Evolutionary conservation across 768 basidiomycete species (phyloP), one percentile per base, ranked within the genome.

Genomic region (Gymnopilus dilepis): DNA sequence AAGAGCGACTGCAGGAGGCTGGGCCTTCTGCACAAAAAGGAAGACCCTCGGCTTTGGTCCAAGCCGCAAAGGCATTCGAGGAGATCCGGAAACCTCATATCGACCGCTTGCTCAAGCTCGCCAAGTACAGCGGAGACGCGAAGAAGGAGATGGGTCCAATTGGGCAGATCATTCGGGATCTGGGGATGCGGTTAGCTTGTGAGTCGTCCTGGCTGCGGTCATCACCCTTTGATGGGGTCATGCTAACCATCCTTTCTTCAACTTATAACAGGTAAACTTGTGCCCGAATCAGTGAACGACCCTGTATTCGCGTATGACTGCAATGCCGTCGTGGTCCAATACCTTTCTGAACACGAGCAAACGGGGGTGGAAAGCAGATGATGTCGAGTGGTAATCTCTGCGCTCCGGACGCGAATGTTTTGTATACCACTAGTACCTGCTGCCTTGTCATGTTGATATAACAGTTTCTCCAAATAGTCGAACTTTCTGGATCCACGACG

Each of bases 91-190:
- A 76, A 66, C 72, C 72, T 15, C 73, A 73, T 13, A 71, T 6
- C 31, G 60, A 69, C 34, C 63, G 58, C 6, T 74, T 79, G 15
- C 56, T 78, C 58, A 73, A 78, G 53, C 19, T 72, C 13, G 77
- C 76, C 4, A 76, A 76, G 57, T 59, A 69, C 22, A 72, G 61
- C 21, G 74, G 72, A 2, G 63, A 75, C 47, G 66, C 55, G 6
- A 78, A 78, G 69, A 75, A 72, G 61, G 68, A 69, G 51, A 70
- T 69, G 61, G 69, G 62, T 3, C 69, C 69, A 69, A 66, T 72
- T 21, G 72, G 72, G 56, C 69, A 77, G 60, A 67, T 64, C 62
- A 21, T 80, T 9, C 65, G 78, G 12, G 78, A 80, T 59, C 68
- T 68, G 56, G 67, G 69, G 8, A 62, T 80, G 19, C 69, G 74